These are phyloP conservation scores for Seiridium unicorne DNA, from an alignment of 2,329 filamentous ascomycete genomes.

Conservation along the genomic window DNA sequence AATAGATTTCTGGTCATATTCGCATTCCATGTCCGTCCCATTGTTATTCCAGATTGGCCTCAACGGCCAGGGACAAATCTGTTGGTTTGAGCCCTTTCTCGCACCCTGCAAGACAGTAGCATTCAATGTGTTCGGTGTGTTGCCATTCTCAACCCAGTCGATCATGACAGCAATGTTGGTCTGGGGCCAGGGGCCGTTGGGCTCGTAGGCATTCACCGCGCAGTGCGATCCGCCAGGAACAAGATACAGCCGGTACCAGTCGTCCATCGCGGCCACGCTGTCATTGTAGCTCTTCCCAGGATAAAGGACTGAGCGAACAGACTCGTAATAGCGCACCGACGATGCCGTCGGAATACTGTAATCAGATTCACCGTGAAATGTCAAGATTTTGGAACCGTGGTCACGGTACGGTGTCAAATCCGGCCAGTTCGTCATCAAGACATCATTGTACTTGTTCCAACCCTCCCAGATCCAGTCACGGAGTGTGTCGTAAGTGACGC, in stretches of 20 bases:
- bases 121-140: constrained; percentile 33
- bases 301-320: constrained; percentile 48
- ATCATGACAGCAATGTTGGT: constrained; percentile 70
- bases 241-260: constrained; percentile 56
- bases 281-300: constrained; percentile 34
- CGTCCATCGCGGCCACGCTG: constrained; percentile 37
- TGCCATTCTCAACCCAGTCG: constrained; percentile 63
- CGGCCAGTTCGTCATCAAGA: constrained; percentile 29
- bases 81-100: constrained; percentile 30
- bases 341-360: constrained; percentile 42
- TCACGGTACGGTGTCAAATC: constrained; percentile 33
- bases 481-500: constrained; percentile 55
- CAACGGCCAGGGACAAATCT: constrained; percentile 37
- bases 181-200: constrained; percentile 42
- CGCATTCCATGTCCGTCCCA: constrained; percentile 21
- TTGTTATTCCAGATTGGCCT: constrained; percentile 27
- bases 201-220: constrained; percentile 40
- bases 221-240: constrained; percentile 55
- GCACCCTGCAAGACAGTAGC: constrained; percentile 30
- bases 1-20: constrained; percentile 12
- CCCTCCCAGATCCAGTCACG: constrained; percentile 52
- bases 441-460: constrained; percentile 46
- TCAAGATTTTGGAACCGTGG: constrained; percentile 42
- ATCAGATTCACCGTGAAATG: constrained; percentile 43
- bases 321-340: constrained; percentile 45